Base-by-base conservation (phyloP, 345 rosid species). In the Corchorus olitorius region DNA sequence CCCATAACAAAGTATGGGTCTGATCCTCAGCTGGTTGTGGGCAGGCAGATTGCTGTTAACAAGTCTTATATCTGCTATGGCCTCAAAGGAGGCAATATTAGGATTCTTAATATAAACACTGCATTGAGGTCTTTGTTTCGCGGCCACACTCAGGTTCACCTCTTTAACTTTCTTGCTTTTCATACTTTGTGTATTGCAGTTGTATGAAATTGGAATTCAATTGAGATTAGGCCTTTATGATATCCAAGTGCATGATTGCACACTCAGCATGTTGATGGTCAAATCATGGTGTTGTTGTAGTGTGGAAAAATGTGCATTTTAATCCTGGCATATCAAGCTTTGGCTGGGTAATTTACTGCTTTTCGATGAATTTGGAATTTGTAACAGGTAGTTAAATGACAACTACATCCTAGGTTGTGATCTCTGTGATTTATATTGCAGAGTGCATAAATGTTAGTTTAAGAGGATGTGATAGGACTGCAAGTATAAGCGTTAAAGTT, bases 1-100 rank as follows among this genome's bases (percentile, higher is more conserved):
- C 98, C 99, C 41, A 96, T 96, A 71, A 93, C 99, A 7, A 93
- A 89, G 79, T 95, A 95, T 79, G 86, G 79, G 5, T 93, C 97
- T 56, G 98, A 95, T 75, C 97, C 98, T 52, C 92, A 86, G 80
- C 96, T 91, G 13, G 83, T 88, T 0, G 79, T 95, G 33, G 99
- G 99, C 8, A 81, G 94, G 5, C 98, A 93, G 79, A 92, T 95
- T 75, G 97, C 98, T 6, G 97, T 92, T 35, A 95, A 88, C 68
- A 83, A 81, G 83, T 81, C 82, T 13, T 95, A 95, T 70, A 90
- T 95, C 12, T 93, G 98, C 75, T 95, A 95, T 22, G 99, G 96
- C 2, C 79, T 95, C 50, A 95, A 92, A 86, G 91, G 87, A 37
- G 98, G 99, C 65, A 87, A 86, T 77, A 89, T 93, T 53, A 82